Conservation (phyloP, 164 flowering plant species). For the Malania oleifera region DNA sequence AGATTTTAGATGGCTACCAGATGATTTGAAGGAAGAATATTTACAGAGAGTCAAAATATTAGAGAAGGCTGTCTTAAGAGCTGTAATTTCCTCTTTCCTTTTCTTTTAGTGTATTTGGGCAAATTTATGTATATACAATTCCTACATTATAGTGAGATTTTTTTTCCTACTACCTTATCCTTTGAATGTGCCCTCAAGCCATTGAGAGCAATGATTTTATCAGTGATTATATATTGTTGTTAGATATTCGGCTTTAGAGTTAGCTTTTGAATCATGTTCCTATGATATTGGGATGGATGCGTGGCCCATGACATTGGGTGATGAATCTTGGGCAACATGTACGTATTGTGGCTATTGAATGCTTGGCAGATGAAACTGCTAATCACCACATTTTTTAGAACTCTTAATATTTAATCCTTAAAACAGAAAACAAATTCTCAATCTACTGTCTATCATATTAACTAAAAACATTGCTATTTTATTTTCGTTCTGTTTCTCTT, state of each 20-base stretch:
- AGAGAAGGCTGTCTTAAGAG: conserved; percentile 65
- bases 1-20: conserved; percentile 65
- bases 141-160: background rate
- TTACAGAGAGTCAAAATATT: conserved; percentile 37
- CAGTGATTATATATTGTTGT: background rate
- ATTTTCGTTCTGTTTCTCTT: too few species aligned
- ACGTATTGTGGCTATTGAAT: too few species aligned
- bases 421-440: background rate
- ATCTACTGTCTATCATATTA: background rate
- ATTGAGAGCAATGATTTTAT: too few species aligned
- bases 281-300: background rate
- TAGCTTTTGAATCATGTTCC: background rate
- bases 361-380: too few species aligned
- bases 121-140: background rate
- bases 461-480: background rate
- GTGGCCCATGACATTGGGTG: too few species aligned
- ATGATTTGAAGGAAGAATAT: conserved; percentile 50
- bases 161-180: too few species aligned
- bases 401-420: too few species aligned
- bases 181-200: too few species aligned
- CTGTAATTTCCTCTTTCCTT: conserved; percentile 38
- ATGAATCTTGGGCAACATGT: too few species aligned
- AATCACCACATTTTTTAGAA: too few species aligned
- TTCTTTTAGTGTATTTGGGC: background rate
- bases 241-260: background rate